Base-by-base conservation (phyloP, 345 rosid genomes). In the Ceriops zippeliana region DNA sequence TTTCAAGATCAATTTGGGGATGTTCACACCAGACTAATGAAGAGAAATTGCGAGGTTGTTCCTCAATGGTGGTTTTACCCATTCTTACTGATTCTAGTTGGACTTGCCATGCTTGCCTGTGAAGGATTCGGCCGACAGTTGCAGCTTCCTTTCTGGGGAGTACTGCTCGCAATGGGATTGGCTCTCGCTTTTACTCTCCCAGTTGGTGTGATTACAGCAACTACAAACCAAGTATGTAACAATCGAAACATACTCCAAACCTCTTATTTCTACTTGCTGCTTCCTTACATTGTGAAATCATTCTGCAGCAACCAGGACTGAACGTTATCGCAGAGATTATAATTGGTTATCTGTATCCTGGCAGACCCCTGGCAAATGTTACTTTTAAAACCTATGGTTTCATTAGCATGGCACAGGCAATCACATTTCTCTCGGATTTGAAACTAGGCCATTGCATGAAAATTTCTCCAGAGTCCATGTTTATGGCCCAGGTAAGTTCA, bases 11-110 rank as follows among this genome's bases (percentile, higher is more conserved):
- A 79, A 22, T 79, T 73, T 16, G 70, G 69, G 6, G 91, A 89
- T 59, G 86, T 89, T 11, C 95, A 89, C 76, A 78, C 87, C 17
- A 84, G 89, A 80, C 21, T 80, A 75, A 87, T 85, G 91, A 87
- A 83, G 74, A 87, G 80, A 77, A 86, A 81, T 74, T 81, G 79
- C 35, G 52, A 75, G 3, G 61, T 52, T 42, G 87, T 81, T 3
- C 83, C 82, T 54, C 75, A 79, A 22, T 81, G 82, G 83, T 84
- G 87, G 87, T 80, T 80, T 65, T 74, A 73, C 59, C 20, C 60
- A 0, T 52, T 79, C 26, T 26, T 71, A 69, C 31, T 75, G 8
- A 6, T 73, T 4, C 74, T 64, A 5, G 53, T 77, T 0, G 85
- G 75, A 34, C 68, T 84, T 3, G 68, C 87, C 49, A 56, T 79